Evolutionary conservation across 2,329 filamentous ascomycete species (phyloP), one percentile per base, ranked within the genome.

Genomic region (Scorias spongiosa): DNA sequence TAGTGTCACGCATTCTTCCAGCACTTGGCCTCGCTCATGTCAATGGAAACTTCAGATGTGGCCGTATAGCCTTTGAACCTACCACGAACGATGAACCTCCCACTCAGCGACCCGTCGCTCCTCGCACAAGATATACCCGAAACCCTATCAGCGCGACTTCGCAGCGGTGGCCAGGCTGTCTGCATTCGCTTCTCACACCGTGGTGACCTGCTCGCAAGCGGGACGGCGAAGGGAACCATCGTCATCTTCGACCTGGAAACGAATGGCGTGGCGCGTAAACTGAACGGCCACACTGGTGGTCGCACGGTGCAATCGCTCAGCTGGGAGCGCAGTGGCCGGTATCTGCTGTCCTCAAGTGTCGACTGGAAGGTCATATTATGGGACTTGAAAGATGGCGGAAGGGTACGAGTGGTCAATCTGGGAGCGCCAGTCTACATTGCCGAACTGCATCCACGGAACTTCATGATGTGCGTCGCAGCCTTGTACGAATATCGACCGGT

Each of bases 191-290:
- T 98, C 73, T 95, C 89, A 59, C 84, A 87, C 59, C 84, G 81
- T 59, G 91, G 91, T 63, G 89, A 98, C 65, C 88, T 91, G 55
- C 79, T 98, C 50, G 91, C 91, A 39, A 93, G 88, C 28, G 91
- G 91, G 50, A 81, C 91, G 59, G 70, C 76, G 49, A 91, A 98
- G 66, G 91, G 91, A 52, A 91, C 86, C 5, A 83, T 98, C 36
- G 85, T 93, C 44, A 83, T 98, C 40, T 98, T 93, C 74, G 91
- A 98, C 60, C 78, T 96, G 41, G 93, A 98, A 65, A 98, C 93
- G 9, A 93, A 93, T 72, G 89, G 91, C 32, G 85, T 96, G 4
- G 91, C 91, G 46, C 81, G 87, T 58, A 98, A 96, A 66, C 70
- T 98, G 50, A 79, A 86, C 51, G 91, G 89, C 10, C 91, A 98